A percentile compares a stretch with the other conserved stretches of the same genome.
Conservation (phyloP, 805 yeast genomes). For the Candida pseudoglaebosa region DNA sequence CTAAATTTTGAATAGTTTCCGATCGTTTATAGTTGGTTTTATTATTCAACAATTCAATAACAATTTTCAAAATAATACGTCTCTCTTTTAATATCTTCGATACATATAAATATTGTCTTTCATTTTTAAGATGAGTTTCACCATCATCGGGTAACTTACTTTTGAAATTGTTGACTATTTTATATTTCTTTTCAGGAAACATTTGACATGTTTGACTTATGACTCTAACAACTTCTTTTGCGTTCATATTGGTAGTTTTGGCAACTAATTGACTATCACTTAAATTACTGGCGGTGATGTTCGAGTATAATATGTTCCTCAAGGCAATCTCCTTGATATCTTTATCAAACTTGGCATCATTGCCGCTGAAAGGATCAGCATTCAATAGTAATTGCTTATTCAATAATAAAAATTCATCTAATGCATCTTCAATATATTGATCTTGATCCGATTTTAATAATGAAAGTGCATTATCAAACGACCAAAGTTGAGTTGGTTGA, state of each 20-base stretch:
- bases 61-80: conserved; percentile 42
- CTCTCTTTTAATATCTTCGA: conserved; percentile 49
- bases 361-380: conserved; percentile 27
- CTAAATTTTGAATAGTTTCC: conserved; percentile 30
- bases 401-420: conserved; percentile 37
- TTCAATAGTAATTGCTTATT: conserved; percentile 26
- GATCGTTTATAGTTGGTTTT: conserved; percentile 32
- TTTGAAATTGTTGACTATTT: conserved; percentile 20
- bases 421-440: conserved; percentile 28
- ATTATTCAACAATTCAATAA: conserved; percentile 43
- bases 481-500: conserved; percentile 36
- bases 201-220: conserved; percentile 36
- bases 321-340: conserved; percentile 29
- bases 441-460: conserved; percentile 28
- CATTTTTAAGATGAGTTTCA: conserved; percentile 23
- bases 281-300: conserved; percentile 28
- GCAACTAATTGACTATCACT: conserved; percentile 40
- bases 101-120: conserved; percentile 31
- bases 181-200: conserved; percentile 29
- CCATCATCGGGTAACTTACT: conserved; percentile 34
- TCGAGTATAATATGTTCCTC: conserved; percentile 37
- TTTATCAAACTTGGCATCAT: not conserved
- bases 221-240: conserved; percentile 47
- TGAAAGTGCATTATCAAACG: conserved; percentile 35
- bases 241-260: conserved; percentile 34